Base-by-base conservation (phyloP, 768 basidiomycete species). In the Xerocomus spinulosus region DNA sequence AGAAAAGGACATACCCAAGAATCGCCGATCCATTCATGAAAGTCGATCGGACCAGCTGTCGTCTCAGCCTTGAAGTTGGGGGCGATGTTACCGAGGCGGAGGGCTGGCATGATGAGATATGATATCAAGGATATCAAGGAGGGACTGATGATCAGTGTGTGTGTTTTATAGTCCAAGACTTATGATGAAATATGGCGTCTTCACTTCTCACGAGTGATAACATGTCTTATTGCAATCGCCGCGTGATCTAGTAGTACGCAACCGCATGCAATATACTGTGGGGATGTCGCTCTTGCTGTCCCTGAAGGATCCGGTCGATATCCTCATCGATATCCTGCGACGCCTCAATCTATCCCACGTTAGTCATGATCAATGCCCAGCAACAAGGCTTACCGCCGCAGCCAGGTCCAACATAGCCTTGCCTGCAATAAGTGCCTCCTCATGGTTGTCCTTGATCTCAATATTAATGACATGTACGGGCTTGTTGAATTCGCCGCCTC, bases 401-500 rank as follows among this genome's bases (percentile, higher is more conserved):
- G 92, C 92, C 18, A 99, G 73, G 60, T 95, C 94, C 24, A 98
- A 73, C 64, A 98, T 93, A 2, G 95, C 93, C 66, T 85, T 90
- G 15, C 96, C 95, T 21, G 96, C 96, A 54, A 97, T 92, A 39
- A 87, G 74, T 1, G 96, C 96, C 68, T 99, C 96, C 75, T 98
- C 96, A 58, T 97, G 94, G 62, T 96, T 98, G 69, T 99, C 96
- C 72, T 90, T 96, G 69, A 98, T 98, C 63, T 99, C 96, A 51
- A 98, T 81, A 68, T 99, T 99, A 61, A 99, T 90, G 35, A 99
- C 68, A 67, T 99, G 96, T 15, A 98, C 92, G 2, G 94, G 88
- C 51, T 85, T 85, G 71, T 92, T 97, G 61, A 83, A 85, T 48
- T 98, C 94, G 4, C 96, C 91, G 24, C 92, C 93, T 55, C 91